A percentile compares a stretch with the other conserved stretches of the same genome.
Conservation (phyloP, 768 basidiomycete species). For the Lactarius trivialis region DNA sequence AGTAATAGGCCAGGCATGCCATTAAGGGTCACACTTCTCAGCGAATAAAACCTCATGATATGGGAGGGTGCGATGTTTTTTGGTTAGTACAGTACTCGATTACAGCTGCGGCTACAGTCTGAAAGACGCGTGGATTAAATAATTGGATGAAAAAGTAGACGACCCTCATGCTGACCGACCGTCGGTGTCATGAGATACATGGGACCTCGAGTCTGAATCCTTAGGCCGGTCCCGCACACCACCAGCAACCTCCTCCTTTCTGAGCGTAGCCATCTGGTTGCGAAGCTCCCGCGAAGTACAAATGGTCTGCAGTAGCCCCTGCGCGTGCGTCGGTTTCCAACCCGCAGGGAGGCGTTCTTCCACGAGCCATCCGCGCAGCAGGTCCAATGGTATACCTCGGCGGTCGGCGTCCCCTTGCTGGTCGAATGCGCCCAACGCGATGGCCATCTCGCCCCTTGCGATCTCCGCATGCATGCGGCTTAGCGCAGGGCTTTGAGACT, state of each 20-base stretch:
- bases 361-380: slow-evolving; percentile 42
- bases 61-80: too few relatives aligned
- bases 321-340: slow-evolving; percentile 33
- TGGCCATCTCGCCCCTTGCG: slow-evolving; percentile 50
- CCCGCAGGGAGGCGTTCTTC: slow-evolving; percentile 53
- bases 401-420: neutral
- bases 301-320: slow-evolving; percentile 12
- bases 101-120: too few relatives aligned
- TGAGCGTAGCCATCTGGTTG: neutral
- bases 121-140: too few relatives aligned
- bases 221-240: neutral
- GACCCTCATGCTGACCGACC: neutral
- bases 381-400: slow-evolving; percentile 11
- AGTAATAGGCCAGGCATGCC: slow-evolving; percentile 26
- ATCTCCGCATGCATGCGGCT: slow-evolving; percentile 44
- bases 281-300: neutral
- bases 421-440: slow-evolving; percentile 33
- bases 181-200: neutral
- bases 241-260: too few relatives aligned
- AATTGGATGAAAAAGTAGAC: too few relatives aligned
- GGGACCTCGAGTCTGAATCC: neutral
- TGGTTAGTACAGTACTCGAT: too few relatives aligned
- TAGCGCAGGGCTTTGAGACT: slow-evolving; percentile 33
- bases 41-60: neutral
- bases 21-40: slow-evolving; percentile 23